Percentiles rank a stretch among this genome's conserved stretches.
Evolutionary conservation across 192 early-diverging fungal species (phyloP).

Genomic region (Umbelopsis isabellina): DNA sequence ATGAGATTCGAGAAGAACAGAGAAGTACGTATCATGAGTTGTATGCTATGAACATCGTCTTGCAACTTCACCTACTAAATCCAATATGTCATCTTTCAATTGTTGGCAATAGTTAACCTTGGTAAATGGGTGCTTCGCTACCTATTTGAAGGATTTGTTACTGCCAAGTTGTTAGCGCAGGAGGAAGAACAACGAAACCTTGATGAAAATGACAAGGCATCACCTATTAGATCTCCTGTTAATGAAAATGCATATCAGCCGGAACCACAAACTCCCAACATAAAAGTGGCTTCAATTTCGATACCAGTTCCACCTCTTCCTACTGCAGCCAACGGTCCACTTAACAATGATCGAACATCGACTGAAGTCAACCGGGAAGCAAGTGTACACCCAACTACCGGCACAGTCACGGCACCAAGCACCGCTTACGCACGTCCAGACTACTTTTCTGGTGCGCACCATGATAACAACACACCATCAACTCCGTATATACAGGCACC

Average conservation of each 20-base stretch:
- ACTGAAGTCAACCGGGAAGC: background rate
- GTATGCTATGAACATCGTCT: no score
- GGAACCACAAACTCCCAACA: constrained; percentile 18
- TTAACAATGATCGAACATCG: background rate
- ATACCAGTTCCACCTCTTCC: constrained; percentile 3
- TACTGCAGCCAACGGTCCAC: background rate
- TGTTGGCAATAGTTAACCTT: constrained; percentile 63
- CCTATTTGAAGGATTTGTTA: constrained; percentile 65
- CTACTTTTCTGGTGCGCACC: constrained; percentile 41
- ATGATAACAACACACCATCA: constrained; percentile 21
- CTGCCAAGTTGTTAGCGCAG: constrained; percentile 32
- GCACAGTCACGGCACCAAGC: constrained; percentile 10
- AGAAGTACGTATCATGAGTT: constrained; percentile 54
- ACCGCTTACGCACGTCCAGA: constrained; percentile 25
- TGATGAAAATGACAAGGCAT: background rate
- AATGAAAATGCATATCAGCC: background rate
- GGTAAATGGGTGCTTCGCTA: constrained; percentile 85
- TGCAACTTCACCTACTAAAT: background rate
- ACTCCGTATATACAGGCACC: constrained; percentile 38
- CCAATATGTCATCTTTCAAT: background rate
- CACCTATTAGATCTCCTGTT: background rate
- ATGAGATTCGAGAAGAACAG: constrained; percentile 66
- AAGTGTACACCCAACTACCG: background rate
- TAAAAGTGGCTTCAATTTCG: background rate
- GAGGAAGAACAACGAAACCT: background rate